phyloP scores from a whole-genome alignment of 2,329 filamentous ascomycete genomes.

The Achaetomium macrosporum region DNA sequence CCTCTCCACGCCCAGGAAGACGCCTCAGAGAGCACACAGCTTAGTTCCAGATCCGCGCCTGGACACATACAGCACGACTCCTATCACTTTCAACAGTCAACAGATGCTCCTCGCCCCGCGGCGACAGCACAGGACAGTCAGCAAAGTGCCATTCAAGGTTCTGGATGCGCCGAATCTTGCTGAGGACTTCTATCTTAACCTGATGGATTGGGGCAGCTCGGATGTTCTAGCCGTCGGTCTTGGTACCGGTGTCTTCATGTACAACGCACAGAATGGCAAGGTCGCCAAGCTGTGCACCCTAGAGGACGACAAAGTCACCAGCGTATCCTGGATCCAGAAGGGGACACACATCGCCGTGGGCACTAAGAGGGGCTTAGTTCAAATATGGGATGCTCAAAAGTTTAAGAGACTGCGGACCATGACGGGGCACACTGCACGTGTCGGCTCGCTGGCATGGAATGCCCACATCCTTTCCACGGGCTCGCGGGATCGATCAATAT shows the following conservation, averaged over 20 bases:
- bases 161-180: slow-evolving; percentile 92
- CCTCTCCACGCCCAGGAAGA: slow-evolving; percentile 84
- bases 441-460: slow-evolving; percentile 95
- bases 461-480: slow-evolving; percentile 95
- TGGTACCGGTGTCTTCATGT: slow-evolving; percentile 93
- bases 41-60: slow-evolving; percentile 84
- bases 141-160: slow-evolving; percentile 97
- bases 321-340: slow-evolving; percentile 97
- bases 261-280: slow-evolving; percentile 86
- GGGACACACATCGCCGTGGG: slow-evolving; percentile 94
- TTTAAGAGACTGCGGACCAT: slow-evolving; percentile 83
- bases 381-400: slow-evolving; percentile 95
- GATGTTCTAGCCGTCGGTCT: slow-evolving; percentile 91
- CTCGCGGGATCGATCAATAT: slow-evolving; percentile 86
- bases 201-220: slow-evolving; percentile 95
- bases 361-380: slow-evolving; percentile 87
- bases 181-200: slow-evolving; percentile 95
- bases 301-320: slow-evolving; percentile 89
- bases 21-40: slow-evolving; percentile 80
- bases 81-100: slow-evolving; percentile 87
- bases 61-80: slow-evolving; percentile 92
- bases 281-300: slow-evolving; percentile 93
- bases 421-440: slow-evolving; percentile 90
- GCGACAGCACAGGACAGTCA: slow-evolving; percentile 81
- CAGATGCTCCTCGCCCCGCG: slow-evolving; percentile 87